These are phyloP conservation scores for Acrasis kona DNA, from an alignment of 78 protist genomes.

Conservation along the genomic window DNA sequence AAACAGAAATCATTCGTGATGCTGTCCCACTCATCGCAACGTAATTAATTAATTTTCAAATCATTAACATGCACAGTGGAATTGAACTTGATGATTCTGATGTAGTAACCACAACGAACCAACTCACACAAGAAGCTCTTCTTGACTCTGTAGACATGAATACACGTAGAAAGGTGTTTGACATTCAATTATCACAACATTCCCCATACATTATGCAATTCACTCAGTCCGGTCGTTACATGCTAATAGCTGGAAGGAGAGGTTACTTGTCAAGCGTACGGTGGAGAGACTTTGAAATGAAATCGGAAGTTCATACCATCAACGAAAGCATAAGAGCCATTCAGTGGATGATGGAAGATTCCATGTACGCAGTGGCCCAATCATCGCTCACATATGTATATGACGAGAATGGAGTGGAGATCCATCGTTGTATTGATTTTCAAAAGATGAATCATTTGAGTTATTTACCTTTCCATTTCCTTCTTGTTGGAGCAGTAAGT, in stretches of 20 bases:
- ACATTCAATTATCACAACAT: background rate
- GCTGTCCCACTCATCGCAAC: too few species aligned
- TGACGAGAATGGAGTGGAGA: conserved; percentile 78
- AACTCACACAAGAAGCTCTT: conserved; percentile 4
- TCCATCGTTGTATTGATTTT: conserved; percentile 71
- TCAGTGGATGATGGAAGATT: conserved; percentile 68
- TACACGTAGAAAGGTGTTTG: conserved; percentile 3
- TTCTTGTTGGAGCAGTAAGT: conserved; percentile 51
- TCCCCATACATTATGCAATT: conserved; percentile 75
- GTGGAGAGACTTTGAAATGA: conserved; percentile 55
- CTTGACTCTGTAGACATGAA: conserved; percentile 8
- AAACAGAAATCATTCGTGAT: background rate
- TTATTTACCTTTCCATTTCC: conserved; percentile 87
- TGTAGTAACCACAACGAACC: background rate
- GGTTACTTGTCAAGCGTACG: conserved; percentile 84
- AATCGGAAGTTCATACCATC: conserved; percentile 58
- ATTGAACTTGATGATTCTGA: background rate
- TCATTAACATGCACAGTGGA: background rate
- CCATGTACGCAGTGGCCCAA: conserved; percentile 93
- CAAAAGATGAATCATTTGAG: conserved; percentile 39
- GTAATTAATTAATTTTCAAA: too few species aligned
- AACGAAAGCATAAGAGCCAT: conserved; percentile 68
- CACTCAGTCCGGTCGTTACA: conserved; percentile 60
- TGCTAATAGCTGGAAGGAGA: conserved; percentile 74
- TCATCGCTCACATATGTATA: conserved; percentile 75